Base-by-base conservation (phyloP, 2,329 filamentous ascomycete genomes). In the Sphaerulina populicola region DNA sequence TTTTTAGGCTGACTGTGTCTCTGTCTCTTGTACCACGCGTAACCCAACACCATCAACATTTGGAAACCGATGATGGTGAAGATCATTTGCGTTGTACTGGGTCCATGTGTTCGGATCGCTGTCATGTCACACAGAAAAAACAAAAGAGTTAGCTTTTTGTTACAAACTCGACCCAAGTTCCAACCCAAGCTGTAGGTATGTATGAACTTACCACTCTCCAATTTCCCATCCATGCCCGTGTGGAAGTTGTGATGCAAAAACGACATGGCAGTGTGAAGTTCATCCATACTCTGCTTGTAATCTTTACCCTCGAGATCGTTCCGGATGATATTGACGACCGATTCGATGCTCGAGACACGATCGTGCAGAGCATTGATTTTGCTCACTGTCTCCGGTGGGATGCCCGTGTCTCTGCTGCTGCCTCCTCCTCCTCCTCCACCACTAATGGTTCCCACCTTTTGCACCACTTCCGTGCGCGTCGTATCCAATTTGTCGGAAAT, bases 1-100 rank as follows among this genome's bases (percentile, higher is more conserved):
- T 96, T 96, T 77, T 95, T 95, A n/a, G 88, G 88, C 68, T 82
- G 80, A 57, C 76, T 81, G 36, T 79, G 76, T 70, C 84, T 80
- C 64, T 85, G 82, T 61, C 82, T 79, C 78, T 94, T 94, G 72
- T 95, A 95, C 53, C 83, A 66, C 35, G 88, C 68, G 65, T 90
- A 95, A 1, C 76, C 78, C 2, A 70, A 80, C 0, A 80, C 80
- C 30, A 94, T 73, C 58, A 88, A 66, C 44, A 86, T 65, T 71
- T 96, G 89, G 57, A 87, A 81, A 14, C 78, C 82, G 50, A 95
- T 74, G 52, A 94, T 77, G 53, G 89, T 72, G 62, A 84, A 77
- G 57, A 94, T 78, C 60, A 83, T 78, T 49, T 77, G 74, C 29
- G 77, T 75, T 69, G 84, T 77, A 50, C 75, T 76, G 0, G 80